A percentile compares a stretch with the other conserved stretches of the same genome.
These are phyloP conservation scores for Inga laurina DNA, from an alignment of 306 rosid genomes.

Conservation along the genomic window DNA sequence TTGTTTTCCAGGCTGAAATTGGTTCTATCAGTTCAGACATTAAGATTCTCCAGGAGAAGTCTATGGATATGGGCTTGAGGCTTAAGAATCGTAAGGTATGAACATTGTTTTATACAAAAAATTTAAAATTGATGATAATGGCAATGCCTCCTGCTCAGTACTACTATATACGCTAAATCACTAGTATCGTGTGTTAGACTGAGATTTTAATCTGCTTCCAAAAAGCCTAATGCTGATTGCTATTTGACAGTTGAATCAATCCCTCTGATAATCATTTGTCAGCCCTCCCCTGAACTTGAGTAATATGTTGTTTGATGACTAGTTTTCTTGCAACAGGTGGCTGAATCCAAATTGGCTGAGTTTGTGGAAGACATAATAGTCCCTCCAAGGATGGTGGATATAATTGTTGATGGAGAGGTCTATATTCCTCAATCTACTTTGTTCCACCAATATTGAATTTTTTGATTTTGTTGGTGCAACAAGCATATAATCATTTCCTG, in stretches of 20 bases:
- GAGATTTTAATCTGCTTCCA: slow-evolving; percentile 8
- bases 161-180: background rate
- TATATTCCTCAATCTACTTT: slow-evolving; percentile 15
- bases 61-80: slow-evolving; percentile 96
- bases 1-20: slow-evolving; percentile 70
- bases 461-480: slow-evolving; percentile 34
- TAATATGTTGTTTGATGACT: slow-evolving; percentile 12
- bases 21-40: slow-evolving; percentile 99
- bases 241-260: slow-evolving; percentile 12
- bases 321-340: slow-evolving; percentile 59
- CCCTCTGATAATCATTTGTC: background rate
- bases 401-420: slow-evolving; percentile 95
- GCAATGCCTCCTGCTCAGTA: slow-evolving; percentile 3
- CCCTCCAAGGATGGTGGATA: slow-evolving; percentile 97
- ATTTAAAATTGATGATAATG: slow-evolving; percentile 4
- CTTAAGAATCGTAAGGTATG: slow-evolving; percentile 99
- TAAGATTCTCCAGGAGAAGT: slow-evolving; percentile 95
- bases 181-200: background rate
- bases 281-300: slow-evolving; percentile 11
- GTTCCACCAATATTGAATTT: slow-evolving; percentile 9
- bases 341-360: slow-evolving; percentile 91
- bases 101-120: background rate
- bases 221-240: slow-evolving; percentile 19
- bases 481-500: slow-evolving; percentile 9
- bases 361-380: slow-evolving; percentile 96